Conservation (phyloP, 495 filamentous ascomycete genomes). For the Penicillium canescens region DNA sequence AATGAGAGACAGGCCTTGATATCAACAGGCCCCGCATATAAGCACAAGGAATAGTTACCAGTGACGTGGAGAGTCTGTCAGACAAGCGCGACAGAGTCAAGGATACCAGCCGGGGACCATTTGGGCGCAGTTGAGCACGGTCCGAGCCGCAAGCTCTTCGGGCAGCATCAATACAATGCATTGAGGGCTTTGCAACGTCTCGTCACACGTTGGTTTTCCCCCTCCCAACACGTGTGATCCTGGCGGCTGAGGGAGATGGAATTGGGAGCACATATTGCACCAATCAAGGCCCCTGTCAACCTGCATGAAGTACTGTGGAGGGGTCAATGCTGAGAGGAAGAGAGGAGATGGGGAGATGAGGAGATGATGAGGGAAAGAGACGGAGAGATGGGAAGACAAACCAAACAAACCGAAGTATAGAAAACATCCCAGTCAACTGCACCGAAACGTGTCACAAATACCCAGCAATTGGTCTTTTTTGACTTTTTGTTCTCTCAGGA, state of each 20-base stretch:
- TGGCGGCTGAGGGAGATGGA: neutral
- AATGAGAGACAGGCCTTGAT: constrained; percentile 13
- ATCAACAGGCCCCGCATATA: constrained; percentile 9
- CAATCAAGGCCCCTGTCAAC: constrained; percentile 6
- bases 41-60: neutral
- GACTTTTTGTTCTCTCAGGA: neutral
- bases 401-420: neutral
- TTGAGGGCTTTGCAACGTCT: constrained; percentile 14
- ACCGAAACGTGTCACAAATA: constrained; percentile 30
- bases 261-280: neutral
- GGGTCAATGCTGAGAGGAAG: neutral
- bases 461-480: too few species aligned
- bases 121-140: constrained; percentile 13
- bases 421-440: constrained; percentile 23
- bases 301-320: constrained; percentile 1
- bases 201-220: constrained; percentile 15
- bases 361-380: neutral
- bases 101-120: neutral
- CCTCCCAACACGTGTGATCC: constrained; percentile 19
- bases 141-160: constrained; percentile 26
- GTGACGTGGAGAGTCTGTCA: constrained; percentile 5
- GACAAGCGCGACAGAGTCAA: neutral
- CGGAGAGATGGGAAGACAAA: neutral
- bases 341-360: neutral
- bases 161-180: constrained; percentile 16